Conservation (phyloP, 495 filamentous ascomycete genomes). For the Rusavskia elegans region DNA sequence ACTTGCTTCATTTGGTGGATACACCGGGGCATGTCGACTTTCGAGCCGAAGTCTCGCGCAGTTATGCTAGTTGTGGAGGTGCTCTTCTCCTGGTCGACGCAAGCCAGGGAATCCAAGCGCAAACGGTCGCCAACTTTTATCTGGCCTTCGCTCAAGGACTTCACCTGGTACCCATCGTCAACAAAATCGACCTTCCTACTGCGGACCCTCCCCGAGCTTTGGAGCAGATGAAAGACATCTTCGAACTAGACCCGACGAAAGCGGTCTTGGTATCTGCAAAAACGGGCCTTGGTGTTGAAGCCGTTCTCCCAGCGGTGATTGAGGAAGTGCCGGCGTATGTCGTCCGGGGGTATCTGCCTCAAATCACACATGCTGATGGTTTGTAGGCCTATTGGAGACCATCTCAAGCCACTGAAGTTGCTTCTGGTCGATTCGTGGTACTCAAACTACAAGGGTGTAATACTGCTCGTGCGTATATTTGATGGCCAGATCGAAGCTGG, state of each 20-base stretch:
- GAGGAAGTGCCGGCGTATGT: conserved; percentile 61
- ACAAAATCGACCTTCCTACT: conserved; percentile 85
- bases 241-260: conserved; percentile 69
- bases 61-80: conserved; percentile 89
- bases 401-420: conserved; percentile 55
- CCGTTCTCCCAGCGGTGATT: conserved; percentile 68
- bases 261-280: conserved; percentile 87
- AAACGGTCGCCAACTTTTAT: conserved; percentile 97
- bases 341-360: not conserved
- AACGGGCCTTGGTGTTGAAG: conserved; percentile 72
- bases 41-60: conserved; percentile 83
- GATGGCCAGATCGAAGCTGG: conserved; percentile 73
- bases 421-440: conserved; percentile 97
- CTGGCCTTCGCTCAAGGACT: conserved; percentile 86
- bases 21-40: conserved; percentile 98
- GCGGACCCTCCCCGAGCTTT: conserved; percentile 74
- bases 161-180: conserved; percentile 76
- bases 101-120: conserved; percentile 80
- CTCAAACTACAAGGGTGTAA: conserved; percentile 84
- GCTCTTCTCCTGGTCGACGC: conserved; percentile 84
- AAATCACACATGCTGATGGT: not conserved
- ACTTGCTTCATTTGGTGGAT: conserved; percentile 88
- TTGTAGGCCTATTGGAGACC: conserved; percentile 51
- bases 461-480: conserved; percentile 81
- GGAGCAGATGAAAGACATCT: conserved; percentile 67